Base-by-base conservation (phyloP, 495 filamentous ascomycete species). In the Podospora australis region DNA sequence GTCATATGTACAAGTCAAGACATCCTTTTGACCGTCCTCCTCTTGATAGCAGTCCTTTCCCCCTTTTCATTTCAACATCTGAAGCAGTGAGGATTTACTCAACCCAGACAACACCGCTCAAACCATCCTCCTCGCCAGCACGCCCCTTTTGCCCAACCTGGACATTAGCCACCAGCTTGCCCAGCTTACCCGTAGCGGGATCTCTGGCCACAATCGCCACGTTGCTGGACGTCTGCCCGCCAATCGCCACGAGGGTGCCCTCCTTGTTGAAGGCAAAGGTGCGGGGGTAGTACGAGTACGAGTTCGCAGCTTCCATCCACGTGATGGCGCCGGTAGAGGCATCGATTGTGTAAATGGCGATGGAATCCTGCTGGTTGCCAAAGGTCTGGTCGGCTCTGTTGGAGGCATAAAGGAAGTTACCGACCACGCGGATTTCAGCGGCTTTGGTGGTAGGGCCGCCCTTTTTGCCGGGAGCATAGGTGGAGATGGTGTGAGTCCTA, bases 251-350 rank as follows among this genome's bases (percentile, higher is more conserved):
- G 39, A 84, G 54, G 46, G 74, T 71, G 0, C 83, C 83, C 0
- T 69, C 71, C 51, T 75, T 74, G 56, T 83, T 86, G 40, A 88
- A 67, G 10, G 71, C 71, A 61, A 88, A 79, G 3, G 81, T 80
- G 6, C 84, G 65, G 29, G 69, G 69, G 57, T 72, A 73, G 62
- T 69, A 70, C 4, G 66, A 55, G 57, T 71, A 64, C 39, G 66
- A 64, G 39, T 68, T 65, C 23, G 65, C 66, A 2, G 64, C 58
- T 54, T 72, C 68, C 29, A 66, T 45, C 48, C 58, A 71, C 11
- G 50, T 50, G 34, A 73, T 57, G 1, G 44, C 58, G 32, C 70
- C 70, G 1, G 64, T 65, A 6, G 49, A 26, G 7, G 49, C 20
- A 29, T 64, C 52, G 21, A 62, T 62, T 5, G 54, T 60, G 54